Base-by-base conservation (phyloP, 768 basidiomycete genomes). In the Russula virescens region DNA sequence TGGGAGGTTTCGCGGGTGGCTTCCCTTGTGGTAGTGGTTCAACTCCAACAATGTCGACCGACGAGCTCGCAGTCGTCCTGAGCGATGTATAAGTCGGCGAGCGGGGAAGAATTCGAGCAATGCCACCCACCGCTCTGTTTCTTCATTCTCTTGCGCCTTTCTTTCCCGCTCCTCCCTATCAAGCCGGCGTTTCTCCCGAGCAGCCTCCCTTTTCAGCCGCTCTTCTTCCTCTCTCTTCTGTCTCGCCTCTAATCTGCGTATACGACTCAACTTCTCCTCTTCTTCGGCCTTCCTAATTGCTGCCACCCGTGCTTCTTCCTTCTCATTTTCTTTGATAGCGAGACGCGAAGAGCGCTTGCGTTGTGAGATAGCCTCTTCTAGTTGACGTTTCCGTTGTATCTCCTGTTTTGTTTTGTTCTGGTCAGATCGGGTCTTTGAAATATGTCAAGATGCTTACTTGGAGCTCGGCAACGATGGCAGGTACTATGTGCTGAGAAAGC, bases 271-370 rank as follows among this genome's bases (percentile, higher is more conserved):
- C 69, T 84, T 88, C 71, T 88, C 87, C 23, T 81, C 80, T 48
- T 85, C 87, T 62, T 92, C 89, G 3, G 77, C 81, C 63, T 81
- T 83, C 68, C 76, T 81, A 62, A 78, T 76, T n/a, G 83, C 82
- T 9, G 81, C 80, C 26, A 82, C 73, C 40, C 82, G 78, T 23
- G 86, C 85, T 65, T 88, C 84, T 72, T 94, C 89, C 67, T 83
- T 84, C 72, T 91, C 91, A 40, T 77, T 82, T 72, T 96, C 94
- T 68, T 84, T 87, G 43, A 86, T 75, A 3, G 91, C 89, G 61
- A 97, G 85, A 35, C 95, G 88, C 19, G 91, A 91, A 0, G 94
- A 96, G 25, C 94, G 87, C 73, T 98, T 97, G 62, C 94, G 85
- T 63, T 91, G 89, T 26, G 84, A 81, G 14, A 94, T 75, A 2